phyloP scores from a whole-genome alignment of 345 rosid genomes.

The Rhodomyrtus tomentosa region DNA sequence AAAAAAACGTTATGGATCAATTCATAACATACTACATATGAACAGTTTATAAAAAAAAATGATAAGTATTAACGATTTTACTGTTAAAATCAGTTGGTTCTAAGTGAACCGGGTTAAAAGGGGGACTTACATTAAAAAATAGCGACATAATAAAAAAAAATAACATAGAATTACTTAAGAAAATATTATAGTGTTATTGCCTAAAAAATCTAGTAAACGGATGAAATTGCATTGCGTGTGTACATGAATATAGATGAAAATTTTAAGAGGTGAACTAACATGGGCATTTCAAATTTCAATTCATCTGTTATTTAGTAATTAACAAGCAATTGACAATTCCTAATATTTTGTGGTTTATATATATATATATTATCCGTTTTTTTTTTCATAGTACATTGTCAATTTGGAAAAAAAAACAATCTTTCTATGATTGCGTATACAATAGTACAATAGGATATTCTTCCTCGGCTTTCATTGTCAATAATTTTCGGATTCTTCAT shows the following conservation, averaged over 20 bases:
- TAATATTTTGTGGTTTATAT: not conserved
- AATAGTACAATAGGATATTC: not conserved
- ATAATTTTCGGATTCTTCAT: not conserved
- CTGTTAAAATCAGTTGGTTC: fast-evolving
- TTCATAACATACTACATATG: not conserved
- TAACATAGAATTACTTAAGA: not conserved
- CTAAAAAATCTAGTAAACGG: not conserved
- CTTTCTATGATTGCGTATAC: not conserved
- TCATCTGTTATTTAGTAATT: not conserved
- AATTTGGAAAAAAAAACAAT: not conserved
- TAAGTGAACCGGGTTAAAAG: not conserved
- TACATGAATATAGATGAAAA: not conserved
- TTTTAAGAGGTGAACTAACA: not conserved
- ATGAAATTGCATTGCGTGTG: not conserved
- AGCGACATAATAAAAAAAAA: too few species aligned
- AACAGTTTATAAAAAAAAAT: not conserved
- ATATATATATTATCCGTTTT: not conserved
- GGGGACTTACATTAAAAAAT: not conserved
- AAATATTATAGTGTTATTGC: not conserved
- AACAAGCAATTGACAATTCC: not conserved
- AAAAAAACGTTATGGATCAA: not conserved
- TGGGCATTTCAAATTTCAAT: not conserved
- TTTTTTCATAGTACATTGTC: not conserved
- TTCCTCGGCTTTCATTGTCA: not conserved
- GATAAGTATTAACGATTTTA: not conserved